Conservation (phyloP, 345 rosid genomes). For the Conringia planisiliqua region DNA sequence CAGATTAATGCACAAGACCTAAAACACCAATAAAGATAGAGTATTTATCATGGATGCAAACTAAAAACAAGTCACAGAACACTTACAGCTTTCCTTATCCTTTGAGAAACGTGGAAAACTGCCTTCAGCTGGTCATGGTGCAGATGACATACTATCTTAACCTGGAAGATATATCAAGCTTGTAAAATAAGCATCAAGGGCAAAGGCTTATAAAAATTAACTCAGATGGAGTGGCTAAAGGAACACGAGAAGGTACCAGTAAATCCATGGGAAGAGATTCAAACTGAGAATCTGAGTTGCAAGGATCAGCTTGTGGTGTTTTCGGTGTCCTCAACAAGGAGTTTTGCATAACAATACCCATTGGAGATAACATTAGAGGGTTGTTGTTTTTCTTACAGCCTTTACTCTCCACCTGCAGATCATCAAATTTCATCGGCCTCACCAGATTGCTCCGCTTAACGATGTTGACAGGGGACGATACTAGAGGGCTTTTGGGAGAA, state of each 20-base stretch:
- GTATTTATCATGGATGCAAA: background rate
- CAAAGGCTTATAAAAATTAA: background rate
- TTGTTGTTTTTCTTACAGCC: constrained; percentile 32
- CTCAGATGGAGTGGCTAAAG: background rate
- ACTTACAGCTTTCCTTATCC: constrained; percentile 80
- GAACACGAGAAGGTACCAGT: constrained; percentile 43
- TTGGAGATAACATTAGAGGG: constrained; percentile 66
- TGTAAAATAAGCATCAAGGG: constrained; percentile 13
- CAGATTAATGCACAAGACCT: background rate
- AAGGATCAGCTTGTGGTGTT: constrained; percentile 57
- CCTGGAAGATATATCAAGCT: constrained; percentile 40
- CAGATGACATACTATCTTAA: constrained; percentile 81
- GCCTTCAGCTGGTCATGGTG: constrained; percentile 94
- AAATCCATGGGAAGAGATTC: constrained; percentile 89
- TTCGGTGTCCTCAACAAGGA: constrained; percentile 58
- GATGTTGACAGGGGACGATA: constrained; percentile 58
- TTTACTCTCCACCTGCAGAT: constrained; percentile 35
- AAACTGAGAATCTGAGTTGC: constrained; percentile 61
- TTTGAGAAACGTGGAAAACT: constrained; percentile 80
- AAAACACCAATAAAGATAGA: background rate
- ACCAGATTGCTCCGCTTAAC: constrained; percentile 41
- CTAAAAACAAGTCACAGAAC: constrained; percentile 6
- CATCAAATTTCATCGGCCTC: constrained; percentile 38
- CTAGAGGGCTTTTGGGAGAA: constrained; percentile 48
- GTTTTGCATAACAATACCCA: constrained; percentile 50